Conservation (phyloP, 345 rosid genomes). For the Sisymbrium altissimum region DNA sequence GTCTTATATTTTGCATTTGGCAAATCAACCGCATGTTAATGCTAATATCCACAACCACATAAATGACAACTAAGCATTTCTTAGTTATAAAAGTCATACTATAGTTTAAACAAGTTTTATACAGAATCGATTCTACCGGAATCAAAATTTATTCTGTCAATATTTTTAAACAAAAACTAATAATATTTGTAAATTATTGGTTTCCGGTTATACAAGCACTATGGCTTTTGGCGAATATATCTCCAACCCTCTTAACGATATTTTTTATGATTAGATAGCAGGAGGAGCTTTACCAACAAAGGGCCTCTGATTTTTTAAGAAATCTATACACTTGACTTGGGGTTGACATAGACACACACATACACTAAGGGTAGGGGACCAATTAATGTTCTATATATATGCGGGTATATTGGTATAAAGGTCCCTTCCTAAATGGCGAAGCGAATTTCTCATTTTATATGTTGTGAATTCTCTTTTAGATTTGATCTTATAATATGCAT, state of each 20-base stretch:
- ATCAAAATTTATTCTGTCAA: background rate
- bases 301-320: background rate
- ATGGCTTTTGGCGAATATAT: slow-evolving; percentile 16
- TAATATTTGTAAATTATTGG: background rate
- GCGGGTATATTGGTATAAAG: slow-evolving; percentile 10
- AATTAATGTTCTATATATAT: slow-evolving; percentile 3
- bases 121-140: background rate
- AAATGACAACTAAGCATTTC: background rate
- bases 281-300: slow-evolving; percentile 27
- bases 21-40: background rate
- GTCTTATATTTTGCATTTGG: background rate
- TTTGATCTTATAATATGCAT: background rate
- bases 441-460: slow-evolving; percentile 12
- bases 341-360: slow-evolving; percentile 25
- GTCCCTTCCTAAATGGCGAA: background rate
- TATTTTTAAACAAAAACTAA: background rate
- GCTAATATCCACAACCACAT: background rate
- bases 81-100: background rate
- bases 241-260: background rate
- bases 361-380: slow-evolving; percentile 9
- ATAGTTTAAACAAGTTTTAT: background rate
- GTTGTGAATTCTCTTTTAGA: slow-evolving; percentile 1
- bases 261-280: background rate
- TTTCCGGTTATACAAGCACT: slow-evolving; percentile 12
- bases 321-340: slow-evolving; percentile 13